These are phyloP conservation scores for Calocybe gangraenosa DNA, from an alignment of 768 basidiomycete species.

Conservation along the genomic window DNA sequence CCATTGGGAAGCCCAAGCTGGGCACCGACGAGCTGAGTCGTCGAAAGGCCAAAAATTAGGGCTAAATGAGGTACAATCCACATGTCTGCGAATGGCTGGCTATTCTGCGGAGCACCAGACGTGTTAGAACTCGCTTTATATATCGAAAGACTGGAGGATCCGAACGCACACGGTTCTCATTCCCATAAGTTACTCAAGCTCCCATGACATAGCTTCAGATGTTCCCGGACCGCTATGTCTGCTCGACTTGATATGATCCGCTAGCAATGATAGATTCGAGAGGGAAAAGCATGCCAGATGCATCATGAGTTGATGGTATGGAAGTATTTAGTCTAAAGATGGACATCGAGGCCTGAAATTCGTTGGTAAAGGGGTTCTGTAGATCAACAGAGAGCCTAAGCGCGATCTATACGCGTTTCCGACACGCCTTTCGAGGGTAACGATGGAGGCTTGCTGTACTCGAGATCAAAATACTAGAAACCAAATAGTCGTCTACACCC, in stretches of 20 bases:
- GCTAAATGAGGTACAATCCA: slow-evolving; percentile 1
- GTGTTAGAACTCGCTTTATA: not conserved
- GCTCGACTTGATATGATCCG: not conserved
- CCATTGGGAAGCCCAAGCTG: slow-evolving; percentile 44
- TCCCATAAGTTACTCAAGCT: not conserved
- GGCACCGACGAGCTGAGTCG: slow-evolving; percentile 13
- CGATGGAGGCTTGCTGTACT: too few species aligned
- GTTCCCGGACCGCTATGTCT: slow-evolving; percentile 7
- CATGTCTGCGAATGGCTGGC: slow-evolving; percentile 2
- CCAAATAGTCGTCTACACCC: too few species aligned
- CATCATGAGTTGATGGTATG: too few species aligned
- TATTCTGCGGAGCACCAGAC: not conserved
- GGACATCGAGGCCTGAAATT: too few species aligned
- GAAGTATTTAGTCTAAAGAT: too few species aligned
- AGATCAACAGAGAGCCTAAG: too few species aligned
- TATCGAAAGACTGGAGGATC: not conserved
- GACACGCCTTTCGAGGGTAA: too few species aligned
- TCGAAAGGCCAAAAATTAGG: slow-evolving; percentile 4
- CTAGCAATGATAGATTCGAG: not conserved
- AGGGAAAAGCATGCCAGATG: not conserved
- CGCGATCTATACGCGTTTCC: too few species aligned
- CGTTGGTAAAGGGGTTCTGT: too few species aligned
- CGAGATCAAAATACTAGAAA: too few species aligned
- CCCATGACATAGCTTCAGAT: slow-evolving; percentile 10
- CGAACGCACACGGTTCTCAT: not conserved